Evolutionary conservation across 2,329 filamentous ascomycete genomes (phyloP), one percentile per base, ranked within the genome.

Genomic region (Madurella mycetomatis): DNA sequence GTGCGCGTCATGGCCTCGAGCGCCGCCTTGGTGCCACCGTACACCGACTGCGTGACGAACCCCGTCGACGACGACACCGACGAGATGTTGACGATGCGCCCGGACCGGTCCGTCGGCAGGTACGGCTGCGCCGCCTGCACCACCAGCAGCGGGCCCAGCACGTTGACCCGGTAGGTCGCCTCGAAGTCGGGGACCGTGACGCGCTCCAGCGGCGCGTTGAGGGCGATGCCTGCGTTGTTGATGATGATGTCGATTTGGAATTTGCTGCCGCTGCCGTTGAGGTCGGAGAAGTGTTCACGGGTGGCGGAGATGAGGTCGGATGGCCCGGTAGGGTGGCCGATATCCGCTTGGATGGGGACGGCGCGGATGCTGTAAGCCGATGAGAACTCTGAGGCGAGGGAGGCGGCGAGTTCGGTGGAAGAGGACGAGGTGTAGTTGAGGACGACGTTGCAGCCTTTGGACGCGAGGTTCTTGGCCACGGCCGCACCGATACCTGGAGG

Each of bases 201-300:
- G 30, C 87, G 80, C 48, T 82, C 78, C 19, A 88, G 72, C 25
- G 74, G 68, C 62, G 85, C 81, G 72, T 94, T 92, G 40, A 81
- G 73, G 32, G 82, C 75, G 7, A 85, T 74, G 51, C 89, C 91
- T 31, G 91, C 90, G 69, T 95, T 95, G 79, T 95, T 95, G 75
- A 95, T 76, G 50, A 95, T 75, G 57, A 95, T 89, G 72, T 95
- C 89, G 65, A 95, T 79, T 64, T 86, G 82, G 67, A 90, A 82
- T 52, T 75, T 74, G 55, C 71, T 66, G 5, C 61, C n/a, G n/a
- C n/a, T n/a, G n/a, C 34, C 63, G 47, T 64, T 54, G 54, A 77
- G 67, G 9, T 77, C 53, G 17, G 78, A 56, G 70, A 88, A 85
- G 65, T 83, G 75, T 60, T 82, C 76, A 62, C 81, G 78, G 5